Evolutionary conservation across 1,284 basidiomycete genomes (phyloP), one percentile per base, ranked within the genome.

Genomic region (Apiotrichum gamsii): DNA sequence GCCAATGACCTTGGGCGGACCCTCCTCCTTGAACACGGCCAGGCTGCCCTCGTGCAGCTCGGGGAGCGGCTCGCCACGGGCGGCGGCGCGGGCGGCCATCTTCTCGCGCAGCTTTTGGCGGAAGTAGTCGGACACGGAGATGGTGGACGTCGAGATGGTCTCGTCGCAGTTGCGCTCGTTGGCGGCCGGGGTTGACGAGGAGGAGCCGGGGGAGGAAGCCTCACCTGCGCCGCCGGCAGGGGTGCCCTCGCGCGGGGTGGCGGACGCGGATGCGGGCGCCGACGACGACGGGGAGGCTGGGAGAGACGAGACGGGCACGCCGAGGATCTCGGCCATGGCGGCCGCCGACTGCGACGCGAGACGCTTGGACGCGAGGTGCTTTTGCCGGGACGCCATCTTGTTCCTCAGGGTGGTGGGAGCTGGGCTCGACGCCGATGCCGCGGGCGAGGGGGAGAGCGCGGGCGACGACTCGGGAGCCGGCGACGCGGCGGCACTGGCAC

Each of bases 321-420:
- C 71, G 6, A 73, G 65, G 24, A 73, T 73, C 44, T 70, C 71
- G 10, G 71, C 71, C 21, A 73, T 60, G 0, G 71, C 71, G n/a
- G 69, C 67, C 3, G 71, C 65, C 9, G 65, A 68, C 21, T 59
- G 59, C 3, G 69, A 65, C 8, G 69, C 71, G 28, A 69, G 52
- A 20, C 64, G 57, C 51, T 73, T 73, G 13, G 69, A 60, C 30
- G 58, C 50, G 18, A 71, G 59, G 40, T 73, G 69, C 32, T 59
- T 59, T 42, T 66, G 64, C 35, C 71, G 63, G 6, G 71, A 72
- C 69, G 70, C 67, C 24, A 69, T 70, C 41, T 64, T 59, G 51
- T 65, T 69, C 13, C 61, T 54, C 6, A 57, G 25, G 3, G 59
- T 43, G 15, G 58, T 58, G 11, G 65, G 64, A 3, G 53, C 56